Percentiles rank a stretch among this genome's conserved stretches.
phyloP scores from a whole-genome alignment of 2,329 filamentous ascomycete genomes.

The Dactylellina sp. region DNA sequence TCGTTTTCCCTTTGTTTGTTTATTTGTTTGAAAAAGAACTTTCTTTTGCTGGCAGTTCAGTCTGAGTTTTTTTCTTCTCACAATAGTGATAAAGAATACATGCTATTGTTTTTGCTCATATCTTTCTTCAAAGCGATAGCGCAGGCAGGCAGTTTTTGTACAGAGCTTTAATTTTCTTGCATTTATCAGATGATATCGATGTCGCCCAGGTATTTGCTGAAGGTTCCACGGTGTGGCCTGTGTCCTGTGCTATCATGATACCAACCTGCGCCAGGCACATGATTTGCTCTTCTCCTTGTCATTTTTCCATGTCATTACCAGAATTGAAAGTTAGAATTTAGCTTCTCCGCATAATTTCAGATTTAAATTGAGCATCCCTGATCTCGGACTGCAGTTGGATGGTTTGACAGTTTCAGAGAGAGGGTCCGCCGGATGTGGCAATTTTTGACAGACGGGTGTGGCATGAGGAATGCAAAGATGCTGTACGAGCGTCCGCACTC shows the following conservation, averaged over 20 bases:
- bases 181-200: slow-evolving; percentile 9
- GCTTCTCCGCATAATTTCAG: neutral
- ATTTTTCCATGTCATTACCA: neutral
- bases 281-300: neutral
- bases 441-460: slow-evolving; percentile 21
- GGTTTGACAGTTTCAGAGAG: slow-evolving; percentile 37
- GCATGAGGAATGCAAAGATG: slow-evolving; percentile 29
- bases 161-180: neutral
- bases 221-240: too few species aligned
- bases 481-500: neutral
- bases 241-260: too few species aligned
- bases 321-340: slow-evolving; percentile 7
- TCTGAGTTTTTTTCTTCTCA: slow-evolving; percentile 6
- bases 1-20: slow-evolving; percentile 14
- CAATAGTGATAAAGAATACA: neutral
- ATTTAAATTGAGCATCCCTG: slow-evolving; percentile 28
- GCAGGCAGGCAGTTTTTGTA: neutral
- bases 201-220: neutral
- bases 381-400: neutral
- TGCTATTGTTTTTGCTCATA: too few species aligned
- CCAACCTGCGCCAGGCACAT: neutral
- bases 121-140: too few species aligned
- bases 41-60: slow-evolving; percentile 10
- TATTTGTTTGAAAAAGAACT: slow-evolving; percentile 15
- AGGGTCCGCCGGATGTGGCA: slow-evolving; percentile 32